Evolutionary conservation across 306 rosid genomes (phyloP), one percentile per base, ranked within the genome.

Genomic region (Fragaria ananassa): DNA sequence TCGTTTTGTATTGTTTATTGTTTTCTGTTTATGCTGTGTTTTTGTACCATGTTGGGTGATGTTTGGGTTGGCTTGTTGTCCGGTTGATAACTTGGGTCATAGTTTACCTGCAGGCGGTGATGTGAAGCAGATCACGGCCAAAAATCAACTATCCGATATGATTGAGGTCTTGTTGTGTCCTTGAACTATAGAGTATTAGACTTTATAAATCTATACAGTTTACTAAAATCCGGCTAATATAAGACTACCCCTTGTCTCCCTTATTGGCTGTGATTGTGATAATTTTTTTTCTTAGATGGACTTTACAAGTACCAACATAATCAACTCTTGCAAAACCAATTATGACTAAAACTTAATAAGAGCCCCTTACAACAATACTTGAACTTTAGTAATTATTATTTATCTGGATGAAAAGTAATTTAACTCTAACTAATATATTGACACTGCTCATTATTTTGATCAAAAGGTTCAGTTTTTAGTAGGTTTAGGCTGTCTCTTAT

Each of bases 91-190:
- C 78, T 65, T 18, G 68, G 82, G 75, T 82, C 81, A 81, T 86
- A 90, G 97, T 90, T 88, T 89, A 90, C 83, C 88, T 87, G 94
- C 96, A 88, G 98, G 96, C 63, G 98, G 98, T 88, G 98, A 95
- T 84, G 93, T 89, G 95, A 95, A 95, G 97, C 93, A 91, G 91
- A 92, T 92, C 78, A 23, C 81, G 34, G 77, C 74, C 81, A 92
- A 92, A 88, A 88, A 90, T 76, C 76, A 76, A 64, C 87, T 95
- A 67, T 79, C 91, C 77, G 92, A 95, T 89, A 46, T 95, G 81
- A 92, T 90, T 88, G 96, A 90, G 98, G 97, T 95, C 86, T 88
- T 80, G 80, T 87, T 81, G 88, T 87, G 91, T 66, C 85, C 80
- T 86, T 76, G 76, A 83, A 79, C 79, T 71, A 75, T 75, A 63